Base-by-base conservation (phyloP, 2,329 filamentous ascomycete genomes). In the Bipolaris oryzae region DNA sequence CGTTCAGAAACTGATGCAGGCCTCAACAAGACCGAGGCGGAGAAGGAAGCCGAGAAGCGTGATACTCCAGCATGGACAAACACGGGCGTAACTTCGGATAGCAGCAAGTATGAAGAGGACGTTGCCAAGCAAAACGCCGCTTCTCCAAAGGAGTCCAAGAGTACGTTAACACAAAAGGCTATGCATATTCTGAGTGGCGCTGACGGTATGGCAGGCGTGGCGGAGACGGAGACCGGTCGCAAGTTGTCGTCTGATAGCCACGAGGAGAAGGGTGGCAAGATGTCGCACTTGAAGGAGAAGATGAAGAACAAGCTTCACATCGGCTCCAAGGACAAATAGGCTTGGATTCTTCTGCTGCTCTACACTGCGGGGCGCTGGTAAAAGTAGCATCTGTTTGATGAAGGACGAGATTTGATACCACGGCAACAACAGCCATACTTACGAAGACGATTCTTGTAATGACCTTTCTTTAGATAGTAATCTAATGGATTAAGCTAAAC, bases 221-320 rank as follows among this genome's bases (percentile, higher is more conserved):
- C 85, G 49, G 83, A 84, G 54, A 71, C 82, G 66, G 83, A 83
- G 63, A 80, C 82, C n/a, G 74, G 83, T 42, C 75, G 80, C 55
- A 70, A 68, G 55, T 61, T 71, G 25, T 62, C 72, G 38, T 61
- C 53, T 57, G 69, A 54, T 48, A 55, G 55, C 35, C 62, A 48
- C 16, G 67, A 49, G 50, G 69, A 59, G 31, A 67, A 64, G 49
- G 64, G 77, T 53, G 70, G 62, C 52, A 85, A 86, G 76, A 79
- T 78, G 43, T 83, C 83, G 34, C 54, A 58, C 60, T 69, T 89
- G 38, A 81, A 82, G 58, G 81, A 87, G 55, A 88, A 88, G 78
- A 84, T 90, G 75, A 90, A 89, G 83, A 82, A 84, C 53, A 90
- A 89, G 79, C 76, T 90, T 57, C 87, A 89, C 75, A 78, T 78